Evolutionary conservation across 2,329 filamentous ascomycete genomes (phyloP), one percentile per base, ranked within the genome.

Genomic region (Penicillium sclerotigenum): DNA sequence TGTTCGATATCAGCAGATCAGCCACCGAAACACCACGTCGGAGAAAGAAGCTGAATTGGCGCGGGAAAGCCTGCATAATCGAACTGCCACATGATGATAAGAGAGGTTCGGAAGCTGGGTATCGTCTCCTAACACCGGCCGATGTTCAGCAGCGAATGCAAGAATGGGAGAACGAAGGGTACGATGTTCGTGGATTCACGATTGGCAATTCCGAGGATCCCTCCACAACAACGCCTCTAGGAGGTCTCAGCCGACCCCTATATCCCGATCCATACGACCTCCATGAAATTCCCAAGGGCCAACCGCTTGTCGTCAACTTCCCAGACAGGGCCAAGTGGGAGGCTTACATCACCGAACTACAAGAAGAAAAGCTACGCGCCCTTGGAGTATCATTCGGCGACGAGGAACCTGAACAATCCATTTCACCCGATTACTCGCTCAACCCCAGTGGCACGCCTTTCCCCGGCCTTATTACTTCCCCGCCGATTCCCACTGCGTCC

Each of bases 291-390:
- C 67, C 64, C 45, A 68, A 70, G 41, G 54, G 65, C 16, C 66
- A 68, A 33, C 63, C 65, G 10, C 74, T 67, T 55, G 63, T 63
- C 11, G 70, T 80, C 54, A 72, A 68, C 18, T 75, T 80, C 57
- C 77, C 78, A 5, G 68, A 80, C 58, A 73, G 74, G 65, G 76
- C 70, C 38, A 81, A 84, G 65, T 90, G 87, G 87, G 88, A 90
- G 67, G 80, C 85, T 26, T 96, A 97, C 72, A 88, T 92, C 56
- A 83, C 88, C 52, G 87, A 88, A 63, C 79, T 97, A 34, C 86
- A 90, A 64, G 94, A 99, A 76, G 91, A 93, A 58, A 99, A 97
- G 76, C 80, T 99, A 50, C 87, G 91, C 59, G 92, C 93, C 48
- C 81, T 99, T 53, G 94, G 94, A 61, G 94, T 97, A 13, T 91